Conservation (phyloP, 352 stramenopile genomes). For the Aphanomyces cochlioides region DNA sequence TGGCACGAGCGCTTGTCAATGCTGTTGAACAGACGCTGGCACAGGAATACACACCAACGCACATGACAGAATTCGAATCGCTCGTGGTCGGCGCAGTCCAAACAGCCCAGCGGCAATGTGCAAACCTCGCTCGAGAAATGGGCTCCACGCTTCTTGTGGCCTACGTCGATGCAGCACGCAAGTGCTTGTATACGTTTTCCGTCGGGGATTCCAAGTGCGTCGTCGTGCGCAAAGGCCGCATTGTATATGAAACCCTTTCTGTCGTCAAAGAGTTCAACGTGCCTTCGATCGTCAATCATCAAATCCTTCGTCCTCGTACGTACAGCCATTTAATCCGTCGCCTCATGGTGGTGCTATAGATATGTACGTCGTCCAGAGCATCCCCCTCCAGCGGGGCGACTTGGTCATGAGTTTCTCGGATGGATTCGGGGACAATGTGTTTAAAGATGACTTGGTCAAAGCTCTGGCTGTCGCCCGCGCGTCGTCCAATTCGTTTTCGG, state of each 20-base stretch:
- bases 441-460: slow-evolving; percentile 61
- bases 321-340: slow-evolving; percentile 33
- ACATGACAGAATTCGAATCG: slow-evolving; percentile 44
- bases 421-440: slow-evolving; percentile 73
- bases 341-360: slow-evolving; percentile 36
- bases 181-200: slow-evolving; percentile 62
- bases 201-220: slow-evolving; percentile 75
- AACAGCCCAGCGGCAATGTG: slow-evolving; percentile 55
- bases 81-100: slow-evolving; percentile 53
- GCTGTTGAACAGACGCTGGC: slow-evolving; percentile 47
- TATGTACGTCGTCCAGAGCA: slow-evolving; percentile 63
- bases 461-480: slow-evolving; percentile 22
- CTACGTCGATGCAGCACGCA: slow-evolving; percentile 68
- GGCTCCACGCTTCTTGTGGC: slow-evolving; percentile 63
- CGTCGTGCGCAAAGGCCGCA: slow-evolving; percentile 44
- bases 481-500: slow-evolving; percentile 14
- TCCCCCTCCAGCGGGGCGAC: slow-evolving; percentile 48
- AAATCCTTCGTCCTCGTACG: slow-evolving; percentile 31
- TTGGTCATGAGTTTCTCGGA: slow-evolving; percentile 74
- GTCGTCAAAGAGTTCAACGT: slow-evolving; percentile 78
- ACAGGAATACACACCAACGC: slow-evolving; percentile 48
- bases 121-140: slow-evolving; percentile 54
- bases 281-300: slow-evolving; percentile 59
- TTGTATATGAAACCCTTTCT: slow-evolving; percentile 65
- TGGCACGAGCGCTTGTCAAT: slow-evolving; percentile 53